phyloP scores from a whole-genome alignment of 164 flowering plant species.

The Kingdonia uniflora region DNA sequence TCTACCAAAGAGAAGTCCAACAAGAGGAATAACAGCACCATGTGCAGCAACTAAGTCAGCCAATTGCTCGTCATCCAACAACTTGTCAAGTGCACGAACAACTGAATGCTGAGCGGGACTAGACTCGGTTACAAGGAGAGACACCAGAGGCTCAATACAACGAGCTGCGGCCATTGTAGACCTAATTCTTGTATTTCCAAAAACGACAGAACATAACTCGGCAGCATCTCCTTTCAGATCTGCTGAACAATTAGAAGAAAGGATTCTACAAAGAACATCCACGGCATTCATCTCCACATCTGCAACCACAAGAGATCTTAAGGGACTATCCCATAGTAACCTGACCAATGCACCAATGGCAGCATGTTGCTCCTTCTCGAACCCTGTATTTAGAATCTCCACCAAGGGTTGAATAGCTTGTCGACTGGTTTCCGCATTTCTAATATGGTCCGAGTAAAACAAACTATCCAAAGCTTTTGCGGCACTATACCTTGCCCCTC shows the following conservation, averaged over 20 bases:
- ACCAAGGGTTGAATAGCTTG: constrained; percentile 97
- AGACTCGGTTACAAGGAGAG: constrained; percentile 77
- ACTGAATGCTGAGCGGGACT: constrained; percentile 89
- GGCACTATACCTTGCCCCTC: constrained; percentile 90
- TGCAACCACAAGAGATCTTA: constrained; percentile 81
- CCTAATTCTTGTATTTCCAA: constrained; percentile 76
- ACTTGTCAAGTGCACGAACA: constrained; percentile 88
- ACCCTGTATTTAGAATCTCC: constrained; percentile 87
- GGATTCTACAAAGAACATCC: constrained; percentile 54
- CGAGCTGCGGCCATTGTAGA: constrained; percentile 92
- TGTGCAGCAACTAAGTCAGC: constrained; percentile 97
- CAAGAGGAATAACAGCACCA: constrained; percentile 96
- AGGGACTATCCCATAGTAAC: constrained; percentile 65
- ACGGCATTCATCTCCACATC: constrained; percentile 94
- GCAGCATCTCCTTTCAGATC: constrained; percentile 97
- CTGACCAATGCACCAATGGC: constrained; percentile 14
- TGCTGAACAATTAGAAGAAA: constrained; percentile 84
- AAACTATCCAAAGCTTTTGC: constrained; percentile 90
- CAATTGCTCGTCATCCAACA: constrained; percentile 90
- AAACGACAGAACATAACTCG: constrained; percentile 80
- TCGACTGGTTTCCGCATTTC: constrained; percentile 76
- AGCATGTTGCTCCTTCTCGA: constrained; percentile 74
- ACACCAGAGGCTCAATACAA: constrained; percentile 93
- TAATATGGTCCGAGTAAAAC: constrained; percentile 87
- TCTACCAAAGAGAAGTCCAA: constrained; percentile 80